phyloP scores from a whole-genome alignment of 371 early-diverging fungal genomes.

The Rhizopus sp. region DNA sequence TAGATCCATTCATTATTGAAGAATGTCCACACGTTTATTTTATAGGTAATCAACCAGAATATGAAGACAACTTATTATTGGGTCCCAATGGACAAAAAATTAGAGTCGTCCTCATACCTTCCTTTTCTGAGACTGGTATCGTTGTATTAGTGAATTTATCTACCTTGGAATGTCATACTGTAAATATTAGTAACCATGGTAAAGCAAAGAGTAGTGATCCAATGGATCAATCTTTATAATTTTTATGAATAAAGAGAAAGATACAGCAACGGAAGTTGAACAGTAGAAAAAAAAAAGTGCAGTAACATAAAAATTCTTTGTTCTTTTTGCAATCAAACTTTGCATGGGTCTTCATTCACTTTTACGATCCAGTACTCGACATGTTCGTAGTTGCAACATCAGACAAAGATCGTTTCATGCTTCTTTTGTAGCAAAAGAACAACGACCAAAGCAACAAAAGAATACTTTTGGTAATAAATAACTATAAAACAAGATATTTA shows the following conservation, averaged over 20 bases:
- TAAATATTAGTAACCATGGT: conserved; percentile 34
- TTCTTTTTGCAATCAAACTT: neutral
- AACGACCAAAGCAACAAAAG: neutral
- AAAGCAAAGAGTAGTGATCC: neutral
- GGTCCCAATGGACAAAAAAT: conserved; percentile 55
- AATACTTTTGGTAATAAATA: neutral
- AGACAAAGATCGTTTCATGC: neutral
- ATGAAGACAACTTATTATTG: conserved; percentile 49
- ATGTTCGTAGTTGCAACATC: neutral
- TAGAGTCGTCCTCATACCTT: conserved; percentile 67
- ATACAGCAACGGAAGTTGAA: conserved; percentile 4
- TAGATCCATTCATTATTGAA: conserved; percentile 84
- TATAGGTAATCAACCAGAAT: conserved; percentile 86
- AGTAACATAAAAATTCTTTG: neutral
- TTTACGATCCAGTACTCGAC: neutral
- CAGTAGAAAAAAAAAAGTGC: neutral
- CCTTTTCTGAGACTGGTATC: conserved; percentile 61
- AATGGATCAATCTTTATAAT: conserved; percentile 15
- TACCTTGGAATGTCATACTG: conserved; percentile 63
- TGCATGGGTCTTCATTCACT: neutral
- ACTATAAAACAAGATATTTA: neutral
- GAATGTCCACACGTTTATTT: conserved; percentile 82
- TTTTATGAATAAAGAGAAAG: neutral
- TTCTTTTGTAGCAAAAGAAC: neutral
- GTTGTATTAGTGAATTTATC: conserved; percentile 65